Conservation (phyloP, 139 green algal species). For the Gonium pectorale region DNA sequence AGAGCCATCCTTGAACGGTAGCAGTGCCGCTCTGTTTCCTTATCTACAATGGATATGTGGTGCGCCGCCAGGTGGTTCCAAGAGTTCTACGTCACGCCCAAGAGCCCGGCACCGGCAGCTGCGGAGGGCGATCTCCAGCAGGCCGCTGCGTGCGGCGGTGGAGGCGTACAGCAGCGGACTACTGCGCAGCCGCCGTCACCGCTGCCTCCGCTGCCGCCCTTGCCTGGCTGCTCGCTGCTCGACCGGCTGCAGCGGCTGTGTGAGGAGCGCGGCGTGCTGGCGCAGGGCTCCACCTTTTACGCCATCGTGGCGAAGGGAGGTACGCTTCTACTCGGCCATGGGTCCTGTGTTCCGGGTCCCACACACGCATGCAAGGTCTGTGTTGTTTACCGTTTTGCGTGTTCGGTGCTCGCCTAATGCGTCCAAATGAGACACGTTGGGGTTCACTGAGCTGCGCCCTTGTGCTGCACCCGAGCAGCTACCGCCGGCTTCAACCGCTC, state of each 20-base stretch:
- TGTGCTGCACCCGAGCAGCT: not conserved
- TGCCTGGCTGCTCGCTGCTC: slow-evolving; percentile 19
- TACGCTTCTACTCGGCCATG: not conserved
- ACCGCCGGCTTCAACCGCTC: not conserved
- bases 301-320: not conserved
- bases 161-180: not conserved
- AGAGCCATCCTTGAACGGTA: not conserved
- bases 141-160: not conserved
- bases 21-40: not conserved
- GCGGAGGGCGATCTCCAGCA: not conserved
- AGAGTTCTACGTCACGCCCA: not conserved
- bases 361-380: not conserved
- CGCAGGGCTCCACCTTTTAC: slow-evolving; percentile 23
- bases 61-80: slow-evolving; percentile 21
- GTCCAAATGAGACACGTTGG: not conserved
- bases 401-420: not conserved
- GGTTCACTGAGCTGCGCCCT: not conserved
- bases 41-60: not conserved
- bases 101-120: not conserved
- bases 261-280: slow-evolving; percentile 31
- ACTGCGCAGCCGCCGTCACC: not conserved
- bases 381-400: not conserved
- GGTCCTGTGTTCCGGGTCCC: not conserved
- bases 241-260: slow-evolving; percentile 13
- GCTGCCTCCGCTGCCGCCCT: not conserved